phyloP scores from a whole-genome alignment of 768 basidiomycete species.

The Russula earlei region DNA sequence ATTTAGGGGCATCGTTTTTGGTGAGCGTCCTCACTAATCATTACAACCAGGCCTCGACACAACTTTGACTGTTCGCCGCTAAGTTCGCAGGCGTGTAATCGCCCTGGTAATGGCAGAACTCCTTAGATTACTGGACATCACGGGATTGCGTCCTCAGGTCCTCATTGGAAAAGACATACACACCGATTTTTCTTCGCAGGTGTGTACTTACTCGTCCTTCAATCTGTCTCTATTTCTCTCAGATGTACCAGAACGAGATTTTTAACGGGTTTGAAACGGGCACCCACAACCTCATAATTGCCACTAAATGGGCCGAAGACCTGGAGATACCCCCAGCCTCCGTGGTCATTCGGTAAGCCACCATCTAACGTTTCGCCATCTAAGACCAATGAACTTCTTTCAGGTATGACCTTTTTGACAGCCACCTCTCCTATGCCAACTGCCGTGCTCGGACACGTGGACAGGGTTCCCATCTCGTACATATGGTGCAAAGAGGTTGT shows the following conservation, averaged over 20 bases:
- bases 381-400: constrained; percentile 5
- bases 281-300: constrained; percentile 53
- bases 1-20: constrained; percentile 60
- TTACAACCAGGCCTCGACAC: neutral
- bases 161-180: constrained; percentile 33
- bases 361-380: neutral
- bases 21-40: constrained; percentile 31
- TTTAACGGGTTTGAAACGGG: constrained; percentile 44
- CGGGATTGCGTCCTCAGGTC: constrained; percentile 47
- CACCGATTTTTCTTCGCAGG: constrained; percentile 28
- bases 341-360: constrained; percentile 51
- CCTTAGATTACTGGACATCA: constrained; percentile 43
- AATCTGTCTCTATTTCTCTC: neutral
- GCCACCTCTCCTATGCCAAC: constrained; percentile 51
- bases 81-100: constrained; percentile 45
- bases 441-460: constrained; percentile 40
- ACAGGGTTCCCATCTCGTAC: constrained; percentile 43
- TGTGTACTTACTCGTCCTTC: constrained; percentile 15
- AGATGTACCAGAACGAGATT: constrained; percentile 34
- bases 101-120: constrained; percentile 54
- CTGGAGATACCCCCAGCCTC: constrained; percentile 47
- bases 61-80: neutral
- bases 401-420: constrained; percentile 56
- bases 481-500: constrained; percentile 54
- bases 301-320: constrained; percentile 51